These are phyloP conservation scores for Nitzschia inconspicua DNA, from an alignment of 108 stramenopile genomes.

Conservation along the genomic window DNA sequence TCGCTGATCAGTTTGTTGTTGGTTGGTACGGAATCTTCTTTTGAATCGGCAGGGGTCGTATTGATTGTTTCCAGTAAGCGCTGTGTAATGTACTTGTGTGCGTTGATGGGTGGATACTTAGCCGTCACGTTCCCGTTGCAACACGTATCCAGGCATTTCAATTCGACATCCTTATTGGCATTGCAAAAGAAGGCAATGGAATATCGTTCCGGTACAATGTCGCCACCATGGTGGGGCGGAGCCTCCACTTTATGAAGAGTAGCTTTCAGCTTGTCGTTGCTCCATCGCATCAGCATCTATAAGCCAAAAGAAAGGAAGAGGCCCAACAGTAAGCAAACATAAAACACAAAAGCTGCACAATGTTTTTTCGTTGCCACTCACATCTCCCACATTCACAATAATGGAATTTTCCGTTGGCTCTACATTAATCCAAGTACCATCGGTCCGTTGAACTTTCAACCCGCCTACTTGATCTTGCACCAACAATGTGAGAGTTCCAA, in stretches of 20 bases:
- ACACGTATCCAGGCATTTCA: conserved; percentile 19
- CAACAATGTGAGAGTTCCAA: conserved; percentile 59
- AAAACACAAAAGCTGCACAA: too few species aligned
- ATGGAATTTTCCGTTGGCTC: conserved; percentile 34
- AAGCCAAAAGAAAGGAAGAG: too few species aligned
- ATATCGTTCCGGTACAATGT: conserved; percentile 26
- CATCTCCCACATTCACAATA: conserved; percentile 35
- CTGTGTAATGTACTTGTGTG: conserved; percentile 33
- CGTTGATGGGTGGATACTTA: conserved; percentile 23
- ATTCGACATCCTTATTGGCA: conserved; percentile 31
- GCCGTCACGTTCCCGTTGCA: not conserved
- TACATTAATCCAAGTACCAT: conserved; percentile 55
- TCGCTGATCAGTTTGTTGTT: not conserved
- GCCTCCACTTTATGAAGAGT: conserved; percentile 31
- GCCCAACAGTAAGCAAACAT: too few species aligned
- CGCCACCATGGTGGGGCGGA: not conserved
- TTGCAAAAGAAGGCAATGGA: conserved; percentile 50
- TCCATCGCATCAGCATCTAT: conserved; percentile 46
- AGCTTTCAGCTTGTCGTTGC: conserved; percentile 22
- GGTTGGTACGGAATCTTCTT: too few species aligned
- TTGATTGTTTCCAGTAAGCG: conserved; percentile 28
- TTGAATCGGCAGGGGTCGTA: too few species aligned
- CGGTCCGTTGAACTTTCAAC: conserved; percentile 38
- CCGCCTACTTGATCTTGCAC: conserved; percentile 56
- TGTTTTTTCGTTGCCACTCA: too few species aligned